phyloP scores from a whole-genome alignment of 805 yeast species.

The Tetrapisispora fleetii region DNA sequence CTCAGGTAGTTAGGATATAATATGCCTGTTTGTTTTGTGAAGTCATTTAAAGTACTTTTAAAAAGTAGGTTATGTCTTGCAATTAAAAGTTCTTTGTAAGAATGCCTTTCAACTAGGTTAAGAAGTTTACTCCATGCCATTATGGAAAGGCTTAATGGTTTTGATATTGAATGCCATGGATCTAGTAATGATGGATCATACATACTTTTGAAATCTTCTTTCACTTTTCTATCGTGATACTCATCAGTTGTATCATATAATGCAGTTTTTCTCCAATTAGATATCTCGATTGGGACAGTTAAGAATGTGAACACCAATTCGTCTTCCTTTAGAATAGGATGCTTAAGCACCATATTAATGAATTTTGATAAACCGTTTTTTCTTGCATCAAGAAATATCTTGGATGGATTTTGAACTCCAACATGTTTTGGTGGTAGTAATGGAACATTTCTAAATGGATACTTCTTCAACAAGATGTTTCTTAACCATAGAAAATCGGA shows the following conservation, averaged over 20 bases:
- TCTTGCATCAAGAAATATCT: slow-evolving; percentile 69
- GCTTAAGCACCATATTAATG: slow-evolving; percentile 67
- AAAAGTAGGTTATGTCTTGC: slow-evolving; percentile 58
- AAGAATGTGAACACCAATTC: slow-evolving; percentile 68
- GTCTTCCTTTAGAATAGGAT: slow-evolving; percentile 69
- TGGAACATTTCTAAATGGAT: slow-evolving; percentile 82
- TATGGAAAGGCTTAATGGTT: slow-evolving; percentile 32
- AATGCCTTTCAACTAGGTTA: slow-evolving; percentile 63
- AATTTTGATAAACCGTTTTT: slow-evolving; percentile 75
- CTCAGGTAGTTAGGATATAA: slow-evolving; percentile 38
- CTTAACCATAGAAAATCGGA: slow-evolving; percentile 90
- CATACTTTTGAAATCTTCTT: slow-evolving; percentile 33
- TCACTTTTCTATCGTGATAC: slow-evolving; percentile 54
- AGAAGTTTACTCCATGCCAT: slow-evolving; percentile 49
- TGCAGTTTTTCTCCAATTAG: slow-evolving; percentile 75
- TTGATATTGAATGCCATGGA: slow-evolving; percentile 33
- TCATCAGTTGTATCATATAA: slow-evolving; percentile 60
- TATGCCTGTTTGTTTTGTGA: slow-evolving; percentile 39
- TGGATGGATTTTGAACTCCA: slow-evolving; percentile 56
- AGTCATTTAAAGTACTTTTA: slow-evolving; percentile 43
- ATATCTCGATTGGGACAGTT: slow-evolving; percentile 76
- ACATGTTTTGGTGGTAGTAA: slow-evolving; percentile 62
- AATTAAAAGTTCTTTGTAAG: slow-evolving; percentile 51
- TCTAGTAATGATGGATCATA: slow-evolving; percentile 34
- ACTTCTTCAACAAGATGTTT: slow-evolving; percentile 62